A percentile compares a stretch with the other conserved stretches of the same genome.
Evolutionary conservation across 208 protist genomes (phyloP).

Genomic region (Giardia muris): DNA sequence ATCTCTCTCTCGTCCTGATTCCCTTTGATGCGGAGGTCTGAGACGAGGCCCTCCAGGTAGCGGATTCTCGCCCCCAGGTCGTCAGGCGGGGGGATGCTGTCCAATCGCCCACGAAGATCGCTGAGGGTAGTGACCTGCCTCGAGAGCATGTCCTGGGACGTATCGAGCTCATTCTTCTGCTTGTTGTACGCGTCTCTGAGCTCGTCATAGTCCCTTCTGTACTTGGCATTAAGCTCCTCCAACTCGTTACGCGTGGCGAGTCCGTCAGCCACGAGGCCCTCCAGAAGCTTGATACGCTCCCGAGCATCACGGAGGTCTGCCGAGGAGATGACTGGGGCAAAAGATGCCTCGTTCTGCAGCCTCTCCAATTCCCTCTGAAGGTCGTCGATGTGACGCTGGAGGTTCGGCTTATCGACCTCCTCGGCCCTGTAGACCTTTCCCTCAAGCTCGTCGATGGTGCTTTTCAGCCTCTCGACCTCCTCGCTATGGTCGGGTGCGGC

Average conservation of each 20-base stretch:
- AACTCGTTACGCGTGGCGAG: background rate
- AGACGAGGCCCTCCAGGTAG: background rate
- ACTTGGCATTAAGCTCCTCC: background rate
- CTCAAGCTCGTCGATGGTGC: background rate
- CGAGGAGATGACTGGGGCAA: background rate
- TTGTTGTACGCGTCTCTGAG: background rate
- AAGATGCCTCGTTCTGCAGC: background rate
- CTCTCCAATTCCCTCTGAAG: background rate
- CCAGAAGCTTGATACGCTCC: background rate
- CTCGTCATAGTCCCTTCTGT: background rate
- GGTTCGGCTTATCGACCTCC: background rate
- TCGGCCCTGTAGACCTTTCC: background rate
- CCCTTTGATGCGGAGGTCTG: too few species aligned
- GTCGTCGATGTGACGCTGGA: background rate
- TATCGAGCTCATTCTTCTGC: too few species aligned
- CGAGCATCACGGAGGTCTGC: background rate
- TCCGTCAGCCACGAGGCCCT: background rate
- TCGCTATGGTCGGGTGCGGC: background rate
- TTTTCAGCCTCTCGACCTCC: background rate
- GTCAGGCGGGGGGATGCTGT: background rate
- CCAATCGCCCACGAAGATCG: background rate
- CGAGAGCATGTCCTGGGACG: background rate
- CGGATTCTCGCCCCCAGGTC: background rate
- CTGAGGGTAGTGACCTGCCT: background rate
- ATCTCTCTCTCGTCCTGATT: too few species aligned